Percentiles rank a stretch among this genome's conserved stretches.
These are phyloP conservation scores for Russula sp. DNA, from an alignment of 768 basidiomycete species.

Conservation along the genomic window DNA sequence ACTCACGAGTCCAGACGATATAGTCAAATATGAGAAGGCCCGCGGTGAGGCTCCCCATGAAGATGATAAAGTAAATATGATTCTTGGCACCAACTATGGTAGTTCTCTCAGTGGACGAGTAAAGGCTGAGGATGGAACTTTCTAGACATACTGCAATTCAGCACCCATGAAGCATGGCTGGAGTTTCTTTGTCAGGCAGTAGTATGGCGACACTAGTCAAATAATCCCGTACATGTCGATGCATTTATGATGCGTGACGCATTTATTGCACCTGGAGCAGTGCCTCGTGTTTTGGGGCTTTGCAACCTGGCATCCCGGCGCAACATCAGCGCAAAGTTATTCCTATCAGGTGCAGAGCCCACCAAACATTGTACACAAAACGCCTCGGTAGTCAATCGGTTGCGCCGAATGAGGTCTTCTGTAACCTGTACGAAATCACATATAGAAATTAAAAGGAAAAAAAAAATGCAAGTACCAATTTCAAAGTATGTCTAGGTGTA, in stretches of 20 bases:
- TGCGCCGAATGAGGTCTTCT: neutral
- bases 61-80: neutral
- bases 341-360: neutral
- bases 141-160: slow-evolving; percentile 11
- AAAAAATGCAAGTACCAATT: neutral
- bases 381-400: neutral
- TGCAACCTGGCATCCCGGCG: neutral
- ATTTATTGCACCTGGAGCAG: slow-evolving; percentile 12
- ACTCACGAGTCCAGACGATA: slow-evolving; percentile 10
- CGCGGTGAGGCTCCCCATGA: neutral
- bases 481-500: neutral
- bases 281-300: neutral
- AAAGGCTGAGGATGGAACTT: neutral
- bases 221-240: neutral
- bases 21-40: neutral
- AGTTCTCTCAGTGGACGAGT: neutral
- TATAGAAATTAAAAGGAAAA: neutral
- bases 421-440: neutral
- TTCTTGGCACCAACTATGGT: slow-evolving; percentile 10
- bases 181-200: neutral
- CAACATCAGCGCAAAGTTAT: neutral
- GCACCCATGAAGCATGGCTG: neutral
- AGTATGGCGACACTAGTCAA: neutral
- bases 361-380: slow-evolving; percentile 11
- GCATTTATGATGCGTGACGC: neutral